Evolutionary conservation across 352 stramenopile genomes (phyloP).

Genomic region (Paralagenidium karlingii): DNA sequence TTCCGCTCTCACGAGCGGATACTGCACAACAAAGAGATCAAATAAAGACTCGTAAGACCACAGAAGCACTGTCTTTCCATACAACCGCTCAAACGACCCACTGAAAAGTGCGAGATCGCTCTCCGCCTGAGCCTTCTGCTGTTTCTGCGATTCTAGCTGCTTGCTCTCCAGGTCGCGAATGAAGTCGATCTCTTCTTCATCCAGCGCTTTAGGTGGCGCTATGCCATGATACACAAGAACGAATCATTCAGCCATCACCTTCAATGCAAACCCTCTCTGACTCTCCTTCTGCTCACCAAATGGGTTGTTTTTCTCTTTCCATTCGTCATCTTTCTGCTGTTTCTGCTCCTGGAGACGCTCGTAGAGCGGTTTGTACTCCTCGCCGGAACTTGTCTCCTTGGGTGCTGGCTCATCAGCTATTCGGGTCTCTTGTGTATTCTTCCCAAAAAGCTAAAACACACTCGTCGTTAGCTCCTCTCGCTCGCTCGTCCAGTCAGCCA

Average conservation of each 20-base stretch:
- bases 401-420: constrained; percentile 48
- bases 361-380: constrained; percentile 58
- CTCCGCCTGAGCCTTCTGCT: constrained; percentile 50
- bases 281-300: constrained; percentile 61
- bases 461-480: background rate
- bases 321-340: constrained; percentile 74
- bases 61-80: background rate
- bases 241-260: background rate
- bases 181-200: constrained; percentile 78
- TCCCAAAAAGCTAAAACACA: constrained; percentile 57
- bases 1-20: background rate
- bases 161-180: constrained; percentile 55
- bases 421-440: constrained; percentile 76
- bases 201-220: constrained; percentile 76
- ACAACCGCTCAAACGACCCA: background rate
- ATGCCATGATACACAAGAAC: background rate
- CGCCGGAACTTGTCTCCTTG: constrained; percentile 17
- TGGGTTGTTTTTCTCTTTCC: constrained; percentile 83
- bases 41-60: background rate
- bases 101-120: constrained; percentile 19
- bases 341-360: constrained; percentile 69
- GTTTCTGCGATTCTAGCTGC: constrained; percentile 28
- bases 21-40: background rate
- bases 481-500: background rate
- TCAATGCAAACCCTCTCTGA: background rate